Base-by-base conservation (phyloP, 495 filamentous ascomycete species). In the Neurospora terricola region DNA sequence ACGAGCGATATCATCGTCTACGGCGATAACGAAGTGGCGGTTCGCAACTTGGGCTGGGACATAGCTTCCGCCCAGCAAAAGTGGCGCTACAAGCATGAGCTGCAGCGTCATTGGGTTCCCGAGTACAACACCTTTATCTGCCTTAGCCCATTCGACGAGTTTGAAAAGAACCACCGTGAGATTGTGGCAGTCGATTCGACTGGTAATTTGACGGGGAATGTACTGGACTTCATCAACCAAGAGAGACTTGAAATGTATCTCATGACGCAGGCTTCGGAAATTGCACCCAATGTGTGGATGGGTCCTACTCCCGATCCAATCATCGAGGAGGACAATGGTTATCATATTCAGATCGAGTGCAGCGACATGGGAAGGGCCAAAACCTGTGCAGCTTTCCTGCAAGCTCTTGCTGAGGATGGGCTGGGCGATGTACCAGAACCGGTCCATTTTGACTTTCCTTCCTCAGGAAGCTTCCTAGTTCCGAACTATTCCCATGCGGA, bases 1-100 rank as follows among this genome's bases (percentile, higher is more conserved):
- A 86, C 97, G 34, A 96, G 93, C 5, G 96, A 99, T 79, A 92
- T 99, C 75, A 86, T 99, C 18, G 87, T 99, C 14, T 99, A 99
- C 81, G 92, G 92, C 9, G 91, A 94, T 72, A 87, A 92, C 73
- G 83, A 85, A 40, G 84, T 83, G 5, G 87, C 91, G 18, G 85
- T 94, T 9, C 81, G 90, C 23, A 86, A 86, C 69, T 78, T 94
- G 40, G 96, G 91, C 2, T 90, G 88, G 82, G 87, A 89, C 69
- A 87, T 97, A 43, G 89, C 92, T 3, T 80, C 84, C 39, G 95
- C 94, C 42, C 96, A 98, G 79, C 80, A 88, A 68, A 83, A 88
- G 23, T 96, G 93, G 89, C 88, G 89, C 73, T 81, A 86, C 42
- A 89, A 88, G 77, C 86, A 90, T 78, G 86, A 89, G 71, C 76